Conservation (phyloP, 371 early-diverging fungal genomes). For the Vairimorpha necatrix region DNA sequence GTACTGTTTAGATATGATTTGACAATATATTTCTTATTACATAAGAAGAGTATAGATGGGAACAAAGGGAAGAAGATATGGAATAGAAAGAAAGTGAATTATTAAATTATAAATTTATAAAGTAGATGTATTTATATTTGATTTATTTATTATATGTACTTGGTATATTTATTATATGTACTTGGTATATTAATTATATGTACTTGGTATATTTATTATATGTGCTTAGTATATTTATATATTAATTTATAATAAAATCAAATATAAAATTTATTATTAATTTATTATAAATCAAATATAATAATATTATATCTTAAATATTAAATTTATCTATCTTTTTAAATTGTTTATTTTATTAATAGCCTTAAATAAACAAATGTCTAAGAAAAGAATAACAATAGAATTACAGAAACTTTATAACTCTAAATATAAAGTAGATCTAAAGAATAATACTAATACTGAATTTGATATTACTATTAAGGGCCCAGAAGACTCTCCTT, state of each 20-base stretch:
- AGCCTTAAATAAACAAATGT: constrained; percentile 27
- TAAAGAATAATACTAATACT: constrained; percentile 26
- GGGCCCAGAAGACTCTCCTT: constrained; percentile 71
- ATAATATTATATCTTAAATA: too few species aligned
- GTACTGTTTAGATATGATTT: background rate
- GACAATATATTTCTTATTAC: constrained; percentile 30
- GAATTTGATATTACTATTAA: constrained; percentile 54
- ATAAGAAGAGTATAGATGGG: constrained; percentile 40
- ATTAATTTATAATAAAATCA: background rate
- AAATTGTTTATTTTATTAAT: background rate
- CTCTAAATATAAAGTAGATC: constrained; percentile 50
- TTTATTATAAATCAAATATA: background rate
- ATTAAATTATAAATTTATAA: constrained; percentile 2
- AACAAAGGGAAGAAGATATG: constrained; percentile 38
- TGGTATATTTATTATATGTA: background rate
- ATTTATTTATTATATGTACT: background rate
- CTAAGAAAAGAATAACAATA: constrained; percentile 46
- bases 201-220: background rate
- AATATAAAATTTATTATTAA: background rate
- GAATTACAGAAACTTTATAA: constrained; percentile 58
- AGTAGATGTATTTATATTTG: background rate
- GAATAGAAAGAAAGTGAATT: constrained; percentile 23
- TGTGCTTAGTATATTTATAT: background rate
- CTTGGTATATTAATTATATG: background rate
- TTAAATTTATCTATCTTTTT: background rate